phyloP scores from a whole-genome alignment of 306 rosid genomes.

The Senna tora region DNA sequence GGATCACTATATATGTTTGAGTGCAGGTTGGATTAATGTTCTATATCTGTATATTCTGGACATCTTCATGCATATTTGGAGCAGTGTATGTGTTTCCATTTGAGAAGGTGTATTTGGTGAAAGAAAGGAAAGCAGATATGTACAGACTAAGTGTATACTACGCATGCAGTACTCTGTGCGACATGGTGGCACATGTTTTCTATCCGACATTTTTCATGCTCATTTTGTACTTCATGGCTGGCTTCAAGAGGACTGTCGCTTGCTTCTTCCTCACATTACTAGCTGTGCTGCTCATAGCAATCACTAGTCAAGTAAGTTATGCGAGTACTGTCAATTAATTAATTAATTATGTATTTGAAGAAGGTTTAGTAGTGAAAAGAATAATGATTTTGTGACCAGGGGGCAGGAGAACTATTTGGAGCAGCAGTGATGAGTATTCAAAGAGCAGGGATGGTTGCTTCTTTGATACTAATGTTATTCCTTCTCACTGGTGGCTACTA shows the following conservation, averaged over 20 bases:
- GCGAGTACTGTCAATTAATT: too few relatives aligned
- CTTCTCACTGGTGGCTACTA: conserved; percentile 96
- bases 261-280: conserved; percentile 77
- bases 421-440: conserved; percentile 80
- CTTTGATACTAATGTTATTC: conserved; percentile 84
- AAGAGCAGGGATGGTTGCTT: conserved; percentile 84
- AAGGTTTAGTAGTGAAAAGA: conserved; percentile 3
- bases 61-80: conserved; percentile 86
- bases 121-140: conserved; percentile 96
- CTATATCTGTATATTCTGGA: conserved; percentile 95
- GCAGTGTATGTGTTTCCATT: conserved; percentile 92
- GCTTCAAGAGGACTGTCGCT: conserved; percentile 68
- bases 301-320: conserved; percentile 86
- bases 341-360: not conserved
- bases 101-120: conserved; percentile 74
- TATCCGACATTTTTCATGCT: conserved; percentile 87
- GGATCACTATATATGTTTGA: not conserved
- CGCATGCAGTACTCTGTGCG: conserved; percentile 88
- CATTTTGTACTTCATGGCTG: conserved; percentile 89
- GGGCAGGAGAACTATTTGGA: conserved; percentile 96
- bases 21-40: conserved; percentile 83
- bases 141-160: conserved; percentile 90
- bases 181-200: conserved; percentile 83
- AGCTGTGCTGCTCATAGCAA: conserved; percentile 66
- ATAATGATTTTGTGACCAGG: conserved; percentile 43